phyloP scores from a whole-genome alignment of 805 yeast genomes.

The Starmerella sp. region DNA sequence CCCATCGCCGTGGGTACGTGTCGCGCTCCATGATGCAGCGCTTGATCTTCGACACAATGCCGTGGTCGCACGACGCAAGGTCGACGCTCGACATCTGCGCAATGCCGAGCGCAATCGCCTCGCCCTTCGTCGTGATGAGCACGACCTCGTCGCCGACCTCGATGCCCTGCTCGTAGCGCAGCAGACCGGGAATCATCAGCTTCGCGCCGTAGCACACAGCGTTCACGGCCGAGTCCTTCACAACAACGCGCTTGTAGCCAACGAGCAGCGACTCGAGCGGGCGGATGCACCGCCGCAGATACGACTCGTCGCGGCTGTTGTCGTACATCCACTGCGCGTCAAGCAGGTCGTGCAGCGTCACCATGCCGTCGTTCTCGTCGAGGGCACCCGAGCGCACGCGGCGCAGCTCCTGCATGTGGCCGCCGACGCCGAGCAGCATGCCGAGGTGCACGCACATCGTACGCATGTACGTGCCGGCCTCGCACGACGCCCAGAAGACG shows the following conservation, averaged over 20 bases:
- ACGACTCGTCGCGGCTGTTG: constrained; percentile 92
- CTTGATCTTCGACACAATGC: constrained; percentile 96
- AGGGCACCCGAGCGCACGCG: constrained; percentile 98
- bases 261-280: constrained; percentile 89
- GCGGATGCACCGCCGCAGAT: constrained; percentile 83
- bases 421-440: constrained; percentile 96
- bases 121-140: constrained; percentile 97
- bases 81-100: constrained; percentile 99
- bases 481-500: constrained; percentile 99
- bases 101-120: constrained; percentile 95
- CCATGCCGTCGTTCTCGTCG: constrained; percentile 79
- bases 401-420: constrained; percentile 99
- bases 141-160: constrained; percentile 97
- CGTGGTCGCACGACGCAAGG: constrained; percentile 92
- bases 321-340: constrained; percentile 98
- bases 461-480: constrained; percentile 99
- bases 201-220: constrained; percentile 99
- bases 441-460: constrained; percentile 97
- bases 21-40: constrained; percentile 99
- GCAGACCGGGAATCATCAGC: constrained; percentile 95
- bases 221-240: constrained; percentile 88
- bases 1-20: constrained; percentile 99
- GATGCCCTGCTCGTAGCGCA: constrained; percentile 95
- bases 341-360: constrained; percentile 90
- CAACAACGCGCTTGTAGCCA: constrained; percentile 95